phyloP scores from a whole-genome alignment of 2,329 filamentous ascomycete genomes.

The Colletotrichum cuscutae region DNA sequence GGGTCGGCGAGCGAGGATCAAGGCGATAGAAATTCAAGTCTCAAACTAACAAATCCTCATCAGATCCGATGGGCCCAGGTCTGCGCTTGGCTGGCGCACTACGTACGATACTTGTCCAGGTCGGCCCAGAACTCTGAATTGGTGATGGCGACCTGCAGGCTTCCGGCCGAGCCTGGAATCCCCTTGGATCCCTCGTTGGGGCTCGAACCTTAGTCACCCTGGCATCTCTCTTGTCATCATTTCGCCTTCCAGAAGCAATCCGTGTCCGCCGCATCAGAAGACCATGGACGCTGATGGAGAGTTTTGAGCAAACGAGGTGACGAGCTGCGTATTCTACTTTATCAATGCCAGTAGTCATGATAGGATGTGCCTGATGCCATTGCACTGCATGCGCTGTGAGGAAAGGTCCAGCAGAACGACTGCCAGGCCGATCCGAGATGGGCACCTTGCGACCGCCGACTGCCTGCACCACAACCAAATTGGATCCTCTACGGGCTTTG shows the following conservation, averaged over 20 bases:
- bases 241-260: not conserved
- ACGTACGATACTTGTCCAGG: slow-evolving; percentile 19
- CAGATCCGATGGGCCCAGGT: slow-evolving; percentile 3
- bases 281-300: not conserved
- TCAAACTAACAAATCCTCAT: slow-evolving; percentile 15
- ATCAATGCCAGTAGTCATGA: not conserved
- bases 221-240: slow-evolving; percentile 6
- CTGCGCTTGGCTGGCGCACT: slow-evolving; percentile 24
- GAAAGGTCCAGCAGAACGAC: not conserved
- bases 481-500: slow-evolving; percentile 4
- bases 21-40: slow-evolving; percentile 9
- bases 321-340: not conserved
- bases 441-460: not conserved
- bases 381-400: not conserved
- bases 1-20: slow-evolving; percentile 24
- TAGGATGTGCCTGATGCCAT: not conserved
- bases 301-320: not conserved
- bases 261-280: slow-evolving; percentile 7
- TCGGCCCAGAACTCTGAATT: slow-evolving; percentile 32
- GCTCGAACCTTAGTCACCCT: slow-evolving; percentile 1
- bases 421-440: not conserved
- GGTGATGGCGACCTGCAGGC: slow-evolving; percentile 16
- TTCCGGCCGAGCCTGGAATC: slow-evolving; percentile 22
- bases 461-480: slow-evolving; percentile 4
- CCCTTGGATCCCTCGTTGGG: slow-evolving; percentile 12